Base-by-base conservation (phyloP, 192 early-diverging fungal species). In the Umbelopsis ramanniana region DNA sequence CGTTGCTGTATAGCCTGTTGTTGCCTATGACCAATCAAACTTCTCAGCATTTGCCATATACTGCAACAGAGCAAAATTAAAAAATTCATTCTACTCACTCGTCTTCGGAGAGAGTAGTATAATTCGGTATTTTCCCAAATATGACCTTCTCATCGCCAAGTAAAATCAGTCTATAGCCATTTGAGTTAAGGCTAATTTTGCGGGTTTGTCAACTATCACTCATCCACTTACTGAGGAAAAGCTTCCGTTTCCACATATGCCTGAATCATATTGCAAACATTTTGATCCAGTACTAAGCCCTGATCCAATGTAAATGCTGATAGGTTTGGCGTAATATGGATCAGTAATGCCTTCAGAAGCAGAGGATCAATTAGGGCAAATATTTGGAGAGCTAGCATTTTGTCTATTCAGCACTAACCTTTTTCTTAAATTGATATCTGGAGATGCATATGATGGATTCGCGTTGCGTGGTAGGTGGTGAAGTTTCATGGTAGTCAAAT, bases 51-150 rank as follows among this genome's bases (percentile, higher is more conserved):
- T 21, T 50, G 3, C 15, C 48, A 19, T 17, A 50, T 50, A 50
- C 3, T 29, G 48, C 48, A 6, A 50, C 6, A n/a, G 14, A 50
- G 15, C 15, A 17, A 21, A 0, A 15, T 6, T 6, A 21, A 63
- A 21, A 63, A 37, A 3, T 12, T 14, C 5, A 57, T 57, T 8
- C 19, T 8, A 63, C 57, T 37, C 33, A 63, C 57, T 4, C 14
- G 1, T 63, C 33, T n/a, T 17, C 15, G 29, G 57, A 63, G 6
- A 63, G 33, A 37, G 24, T 38, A 2, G 57, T 37, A 17, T 63
- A 63, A 19, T 37, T 63, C 29, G 57, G 57, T 14, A 63, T 63
- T 26, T 35, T 63, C 33, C 57, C 57, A 33, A 63, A 63, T 37
- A 63, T 63, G 19, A 35, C 57, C 17, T 37, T 63, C 33, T 63